Evolutionary conservation across 1,139 yeast genomes (phyloP).

Genomic region (Pichia sp.): DNA sequence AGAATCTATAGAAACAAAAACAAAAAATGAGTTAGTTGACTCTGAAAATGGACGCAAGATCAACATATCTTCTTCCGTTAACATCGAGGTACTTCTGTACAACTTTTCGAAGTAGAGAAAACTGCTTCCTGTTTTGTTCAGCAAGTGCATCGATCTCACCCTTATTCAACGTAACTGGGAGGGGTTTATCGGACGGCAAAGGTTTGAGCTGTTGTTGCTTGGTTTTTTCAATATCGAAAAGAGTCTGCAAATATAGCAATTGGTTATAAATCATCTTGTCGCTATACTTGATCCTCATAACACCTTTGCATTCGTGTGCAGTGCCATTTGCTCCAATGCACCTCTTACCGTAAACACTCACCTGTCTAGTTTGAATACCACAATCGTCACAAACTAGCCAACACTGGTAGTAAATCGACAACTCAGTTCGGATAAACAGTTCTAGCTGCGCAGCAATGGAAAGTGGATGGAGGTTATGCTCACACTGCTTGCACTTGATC

Average conservation of each 20-base stretch:
- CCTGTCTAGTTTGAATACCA: slow-evolving; percentile 74
- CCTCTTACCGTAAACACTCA: slow-evolving; percentile 83
- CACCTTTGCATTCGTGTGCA: slow-evolving; percentile 74
- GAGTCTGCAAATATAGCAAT: slow-evolving; percentile 67
- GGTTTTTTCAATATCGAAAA: slow-evolving; percentile 82
- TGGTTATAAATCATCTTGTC: slow-evolving; percentile 86
- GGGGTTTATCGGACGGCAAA: slow-evolving; percentile 33
- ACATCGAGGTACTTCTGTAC: slow-evolving; percentile 71
- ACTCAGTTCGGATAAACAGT: slow-evolving; percentile 59
- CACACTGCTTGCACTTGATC: slow-evolving; percentile 63
- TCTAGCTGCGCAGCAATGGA: slow-evolving; percentile 72
- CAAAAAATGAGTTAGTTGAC: slow-evolving; percentile 21
- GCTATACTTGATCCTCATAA: slow-evolving; percentile 71
- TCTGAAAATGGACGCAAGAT: slow-evolving; percentile 77
- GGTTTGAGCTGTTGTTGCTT: slow-evolving; percentile 55
- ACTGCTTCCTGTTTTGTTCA: slow-evolving; percentile 70
- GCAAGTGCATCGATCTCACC: slow-evolving; percentile 69
- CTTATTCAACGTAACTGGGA: slow-evolving; percentile 35
- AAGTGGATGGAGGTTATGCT: slow-evolving; percentile 45
- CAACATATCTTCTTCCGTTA: slow-evolving; percentile 89
- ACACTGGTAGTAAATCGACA: slow-evolving; percentile 76
- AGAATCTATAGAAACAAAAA: background rate
- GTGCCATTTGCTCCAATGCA: slow-evolving; percentile 67
- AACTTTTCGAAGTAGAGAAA: slow-evolving; percentile 55
- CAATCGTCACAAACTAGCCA: slow-evolving; percentile 90